Evolutionary conservation across 2,329 filamentous ascomycete species (phyloP), one percentile per base, ranked within the genome.

Genomic region (Coccinonectria pachysandricola): DNA sequence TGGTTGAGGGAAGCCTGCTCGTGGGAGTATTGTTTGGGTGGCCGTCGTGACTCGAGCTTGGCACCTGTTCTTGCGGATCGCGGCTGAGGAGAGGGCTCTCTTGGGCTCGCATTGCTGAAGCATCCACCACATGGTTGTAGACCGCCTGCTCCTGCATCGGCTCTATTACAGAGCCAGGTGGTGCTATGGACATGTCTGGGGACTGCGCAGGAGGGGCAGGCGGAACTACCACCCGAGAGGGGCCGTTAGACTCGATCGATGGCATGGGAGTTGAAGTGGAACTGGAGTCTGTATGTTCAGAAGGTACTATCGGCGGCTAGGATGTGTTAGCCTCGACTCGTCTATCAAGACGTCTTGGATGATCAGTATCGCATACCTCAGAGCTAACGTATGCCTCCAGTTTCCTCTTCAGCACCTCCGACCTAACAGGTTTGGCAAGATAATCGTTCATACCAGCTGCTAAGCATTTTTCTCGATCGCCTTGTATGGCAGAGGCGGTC

Each of bases 401-500:
- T 60, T 95, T 88, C 47, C 76, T 76, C 56, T 84, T 91, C 28
- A 96, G 63, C 20, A 92, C 77, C 23, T 87, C 81, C 4, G 82
- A 84, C 34, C 86, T 72, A n/a, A 96, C 88, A 1, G 88, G 88
- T 52, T 96, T 96, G 10, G 88, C 86, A 1, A 95, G 71, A 46
- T 95, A 96, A 47, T 95, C 91, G 53, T 95, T 94, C 88, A 96
- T 96, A 22, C 88, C 88, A 2, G 85, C 84, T 25, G 86, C 84
- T n/a, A 95, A 62, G 43, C 88, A 95, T 57, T 93, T 95, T 52
- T 96, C 88, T 24, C 87, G 70, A 50, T 96, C 88, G 11, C 88
- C 88, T 50, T 91, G 82, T 35, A 96, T 96, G 3, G 88, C 88
- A 14, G 79, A 87, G 1, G 88, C 88, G 1, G 88, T 96, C 88